Conservation (phyloP, 2,329 filamentous ascomycete species). For the Lachnellula cervina region DNA sequence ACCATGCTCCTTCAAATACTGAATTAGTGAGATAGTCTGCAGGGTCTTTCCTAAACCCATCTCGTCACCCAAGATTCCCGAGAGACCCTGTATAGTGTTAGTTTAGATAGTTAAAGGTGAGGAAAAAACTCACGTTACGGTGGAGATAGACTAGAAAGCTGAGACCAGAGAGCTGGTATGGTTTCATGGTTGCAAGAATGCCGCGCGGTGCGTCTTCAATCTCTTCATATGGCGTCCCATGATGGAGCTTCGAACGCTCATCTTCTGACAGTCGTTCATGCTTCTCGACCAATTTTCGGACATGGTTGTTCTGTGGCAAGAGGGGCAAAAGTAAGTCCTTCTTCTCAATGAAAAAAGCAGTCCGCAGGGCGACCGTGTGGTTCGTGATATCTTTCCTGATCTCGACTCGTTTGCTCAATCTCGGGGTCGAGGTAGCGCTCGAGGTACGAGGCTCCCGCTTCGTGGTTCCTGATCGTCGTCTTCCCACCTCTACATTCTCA, state of each 20-base stretch:
- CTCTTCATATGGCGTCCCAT: conserved; percentile 25
- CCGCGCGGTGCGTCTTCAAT: conserved; percentile 26
- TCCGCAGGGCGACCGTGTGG: conserved; percentile 26
- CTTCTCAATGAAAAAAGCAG: conserved; percentile 33
- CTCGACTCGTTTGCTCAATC: conserved; percentile 23
- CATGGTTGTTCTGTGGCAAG: conserved; percentile 31
- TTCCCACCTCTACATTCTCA: conserved; percentile 16
- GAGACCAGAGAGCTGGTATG: conserved; percentile 46
- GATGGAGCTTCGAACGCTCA: conserved; percentile 22
- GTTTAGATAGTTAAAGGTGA: neutral
- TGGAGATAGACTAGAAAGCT: conserved; percentile 45
- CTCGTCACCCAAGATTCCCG: conserved; percentile 44
- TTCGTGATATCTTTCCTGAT: conserved; percentile 29
- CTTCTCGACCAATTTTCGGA: conserved; percentile 30
- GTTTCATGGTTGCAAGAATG: conserved; percentile 46
- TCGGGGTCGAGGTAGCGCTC: conserved; percentile 9
- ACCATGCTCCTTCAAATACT: conserved; percentile 40
- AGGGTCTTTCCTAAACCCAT: conserved; percentile 48
- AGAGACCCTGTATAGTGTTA: conserved; percentile 30
- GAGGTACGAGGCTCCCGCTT: conserved; percentile 5
- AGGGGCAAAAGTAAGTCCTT: conserved; percentile 31
- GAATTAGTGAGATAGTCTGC: conserved; percentile 45
- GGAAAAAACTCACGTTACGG: conserved; percentile 30
- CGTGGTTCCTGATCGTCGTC: conserved; percentile 4
- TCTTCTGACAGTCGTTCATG: conserved; percentile 19